Conservation (phyloP, 352 stramenopile genomes). For the Globisporangium lucens region DNA sequence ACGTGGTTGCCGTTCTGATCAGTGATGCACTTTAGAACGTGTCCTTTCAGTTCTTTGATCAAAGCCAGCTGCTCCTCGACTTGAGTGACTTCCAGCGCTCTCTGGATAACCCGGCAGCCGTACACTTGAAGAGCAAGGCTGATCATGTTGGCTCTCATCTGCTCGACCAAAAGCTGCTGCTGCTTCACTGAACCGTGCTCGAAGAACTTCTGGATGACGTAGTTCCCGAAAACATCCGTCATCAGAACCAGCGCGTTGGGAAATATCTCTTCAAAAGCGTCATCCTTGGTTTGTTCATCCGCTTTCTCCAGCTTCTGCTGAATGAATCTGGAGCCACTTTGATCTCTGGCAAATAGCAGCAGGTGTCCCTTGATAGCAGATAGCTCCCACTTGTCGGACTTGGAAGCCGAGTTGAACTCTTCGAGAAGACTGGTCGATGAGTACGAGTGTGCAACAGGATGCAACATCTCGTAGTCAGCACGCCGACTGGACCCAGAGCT, state of each 20-base stretch:
- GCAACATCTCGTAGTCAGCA: constrained; percentile 38
- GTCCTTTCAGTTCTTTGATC: constrained; percentile 74
- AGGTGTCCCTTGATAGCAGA: constrained; percentile 80
- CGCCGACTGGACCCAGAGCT: constrained; percentile 27
- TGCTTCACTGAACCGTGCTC: constrained; percentile 91
- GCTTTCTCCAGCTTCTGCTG: constrained; percentile 88
- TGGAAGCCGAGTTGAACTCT: constrained; percentile 69
- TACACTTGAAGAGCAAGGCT: constrained; percentile 95
- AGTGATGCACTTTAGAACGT: constrained; percentile 92
- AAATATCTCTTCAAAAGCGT: constrained; percentile 84
- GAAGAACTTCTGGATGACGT: constrained; percentile 98
- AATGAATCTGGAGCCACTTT: constrained; percentile 84
- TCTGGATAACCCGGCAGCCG: constrained; percentile 97
- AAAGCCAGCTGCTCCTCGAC: constrained; percentile 71
- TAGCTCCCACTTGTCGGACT: constrained; percentile 82
- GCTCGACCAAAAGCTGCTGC: constrained; percentile 76
- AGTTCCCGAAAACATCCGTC: constrained; percentile 98
- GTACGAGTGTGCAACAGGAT: constrained; percentile 62
- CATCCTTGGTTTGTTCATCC: constrained; percentile 59
- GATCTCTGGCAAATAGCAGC: constrained; percentile 83
- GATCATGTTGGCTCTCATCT: constrained; percentile 94
- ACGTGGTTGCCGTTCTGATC: constrained; percentile 99
- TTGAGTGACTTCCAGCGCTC: constrained; percentile 80
- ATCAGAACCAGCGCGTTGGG: constrained; percentile 79
- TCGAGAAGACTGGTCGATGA: constrained; percentile 72